Conservation (phyloP, 179 eudicot genomes). For the Spergularia azorica region DNA sequence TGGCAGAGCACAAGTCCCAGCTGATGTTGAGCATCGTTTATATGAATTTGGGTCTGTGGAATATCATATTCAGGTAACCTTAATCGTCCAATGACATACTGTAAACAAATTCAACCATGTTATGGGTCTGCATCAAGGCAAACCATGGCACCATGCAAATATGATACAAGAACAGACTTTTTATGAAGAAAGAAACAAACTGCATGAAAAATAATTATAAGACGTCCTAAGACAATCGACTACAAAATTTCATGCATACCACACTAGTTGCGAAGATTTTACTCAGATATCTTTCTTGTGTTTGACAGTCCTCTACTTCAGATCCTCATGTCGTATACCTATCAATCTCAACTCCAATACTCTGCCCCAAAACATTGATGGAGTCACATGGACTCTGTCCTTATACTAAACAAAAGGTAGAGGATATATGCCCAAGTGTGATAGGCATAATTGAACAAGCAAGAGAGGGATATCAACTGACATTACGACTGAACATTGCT, state of each 20-base stretch:
- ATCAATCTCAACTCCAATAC: conserved; percentile 82
- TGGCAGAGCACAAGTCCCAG: conserved; percentile 61
- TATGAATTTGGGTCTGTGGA: conserved; percentile 90
- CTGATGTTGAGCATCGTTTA: conserved; percentile 74
- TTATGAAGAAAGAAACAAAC: neutral
- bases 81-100: neutral
- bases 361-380: conserved; percentile 37
- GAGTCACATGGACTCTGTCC: conserved; percentile 40
- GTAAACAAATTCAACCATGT: neutral
- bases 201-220: neutral
- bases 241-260: too few relatives aligned
- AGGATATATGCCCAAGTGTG: conserved; percentile 50
- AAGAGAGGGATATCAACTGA: conserved; percentile 70
- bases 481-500: conserved; percentile 56
- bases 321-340: conserved; percentile 55
- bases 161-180: too few relatives aligned
- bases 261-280: neutral
- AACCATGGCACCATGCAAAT: neutral
- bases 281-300: neutral
- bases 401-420: conserved; percentile 47
- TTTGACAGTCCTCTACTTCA: conserved; percentile 55
- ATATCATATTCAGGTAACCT: conserved; percentile 80
- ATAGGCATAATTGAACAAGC: conserved; percentile 62
- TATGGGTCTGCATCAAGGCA: neutral
- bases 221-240: neutral